These are phyloP conservation scores for Fagus crenata DNA, from an alignment of 306 rosid genomes.

Conservation along the genomic window DNA sequence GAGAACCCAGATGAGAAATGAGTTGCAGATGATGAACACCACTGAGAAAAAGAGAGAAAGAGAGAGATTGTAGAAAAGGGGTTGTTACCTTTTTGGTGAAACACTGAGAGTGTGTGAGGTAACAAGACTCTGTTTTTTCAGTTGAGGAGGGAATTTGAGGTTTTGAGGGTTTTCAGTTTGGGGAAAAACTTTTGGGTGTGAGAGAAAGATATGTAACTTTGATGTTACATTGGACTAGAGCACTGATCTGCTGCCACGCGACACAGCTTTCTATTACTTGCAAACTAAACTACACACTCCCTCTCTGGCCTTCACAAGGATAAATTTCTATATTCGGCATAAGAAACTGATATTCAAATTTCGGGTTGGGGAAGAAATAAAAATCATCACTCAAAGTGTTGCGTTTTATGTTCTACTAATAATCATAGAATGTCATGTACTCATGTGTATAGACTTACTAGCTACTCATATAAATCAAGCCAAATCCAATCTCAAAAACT, in stretches of 20 bases:
- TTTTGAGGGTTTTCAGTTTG: constrained; percentile 1
- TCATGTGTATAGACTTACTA: too few relatives aligned
- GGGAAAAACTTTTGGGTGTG: constrained; percentile 21
- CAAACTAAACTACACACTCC: too few relatives aligned
- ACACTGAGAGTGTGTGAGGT: background rate
- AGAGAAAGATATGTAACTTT: background rate
- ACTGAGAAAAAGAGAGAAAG: background rate
- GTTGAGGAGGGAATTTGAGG: background rate
- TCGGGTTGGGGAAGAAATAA: too few relatives aligned
- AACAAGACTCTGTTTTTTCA: background rate
- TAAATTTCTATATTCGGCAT: too few relatives aligned
- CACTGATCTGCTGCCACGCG: constrained; percentile 6
- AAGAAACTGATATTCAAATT: too few relatives aligned
- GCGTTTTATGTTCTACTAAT: too few relatives aligned
- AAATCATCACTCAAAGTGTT: too few relatives aligned
- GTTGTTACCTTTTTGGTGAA: background rate
- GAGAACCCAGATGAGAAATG: background rate
- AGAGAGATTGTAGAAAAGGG: background rate
- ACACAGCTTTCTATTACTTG: background rate
- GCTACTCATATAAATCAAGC: too few relatives aligned
- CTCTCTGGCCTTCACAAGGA: too few relatives aligned
- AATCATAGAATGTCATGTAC: too few relatives aligned
- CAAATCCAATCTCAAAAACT: too few relatives aligned
- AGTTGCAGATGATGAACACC: background rate
- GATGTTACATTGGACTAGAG: background rate